Base-by-base conservation (phyloP, 169 alveolate species). In the Eimeria sp. region DNA sequence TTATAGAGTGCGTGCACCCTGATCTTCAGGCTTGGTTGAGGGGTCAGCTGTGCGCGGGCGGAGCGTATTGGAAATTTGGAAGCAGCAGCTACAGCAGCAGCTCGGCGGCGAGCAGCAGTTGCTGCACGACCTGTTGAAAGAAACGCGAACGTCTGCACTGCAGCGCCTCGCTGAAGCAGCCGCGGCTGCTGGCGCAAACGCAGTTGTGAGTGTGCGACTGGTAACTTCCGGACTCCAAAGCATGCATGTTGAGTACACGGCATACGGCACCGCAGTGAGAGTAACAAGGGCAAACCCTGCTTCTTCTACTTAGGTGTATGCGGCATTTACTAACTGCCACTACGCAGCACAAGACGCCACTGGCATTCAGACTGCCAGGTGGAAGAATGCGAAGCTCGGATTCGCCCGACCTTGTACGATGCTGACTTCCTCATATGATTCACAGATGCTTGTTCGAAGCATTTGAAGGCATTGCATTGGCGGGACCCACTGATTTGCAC, bases 221-320 rank as follows among this genome's bases (percentile, higher is more conserved):
- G 93, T 86, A 25, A 86, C 93, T 34, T 86, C 93, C 40, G 93
- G 93, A 3, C 70, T 86, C 40, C 93, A 86, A 58, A 51, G 93
- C 65, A 86, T 86, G 93, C 93, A 86, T 63, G 93, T 86, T 86
- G 93, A 86, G 43, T 86, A 86, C 80, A 86, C 93, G n/a, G 93
- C 93, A n/a, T 86, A 86, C 45, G 93, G 93, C 47, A 86, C 93
- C 11, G 93, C 93, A 10, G 93, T 86, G 43, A 58, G 40, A 27
- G 80, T 86, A 61, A 73, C 82, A 34, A 34, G 34, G 80, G 61
- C 93, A 3, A 63, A 18, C 40, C 34, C 93, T 84, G 78, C 58
- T 30, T 40, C 78, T 49, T 34, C 93, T 34, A 18, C 76, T 18
- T 86, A 86, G 65, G 25, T 18, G 20, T 10, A 45, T 47, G 30